phyloP scores from a whole-genome alignment of 495 filamentous ascomycete genomes.

The Xylaria grammica region DNA sequence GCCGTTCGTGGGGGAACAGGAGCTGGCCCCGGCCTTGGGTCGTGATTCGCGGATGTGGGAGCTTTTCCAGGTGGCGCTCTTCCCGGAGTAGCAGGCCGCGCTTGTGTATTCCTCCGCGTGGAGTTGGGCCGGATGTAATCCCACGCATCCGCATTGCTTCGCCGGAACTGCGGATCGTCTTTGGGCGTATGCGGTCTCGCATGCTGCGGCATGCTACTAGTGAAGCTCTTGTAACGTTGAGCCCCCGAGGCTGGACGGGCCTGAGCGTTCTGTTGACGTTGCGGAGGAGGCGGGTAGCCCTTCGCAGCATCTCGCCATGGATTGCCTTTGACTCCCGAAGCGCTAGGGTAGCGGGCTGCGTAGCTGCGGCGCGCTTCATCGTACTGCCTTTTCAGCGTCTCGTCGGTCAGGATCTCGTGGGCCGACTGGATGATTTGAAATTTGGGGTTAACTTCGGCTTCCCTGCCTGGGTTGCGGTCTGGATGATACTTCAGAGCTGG shows the following conservation, averaged over 20 bases:
- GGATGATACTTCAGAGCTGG: slow-evolving; percentile 85
- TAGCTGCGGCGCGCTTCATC: slow-evolving; percentile 66
- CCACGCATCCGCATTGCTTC: slow-evolving; percentile 35
- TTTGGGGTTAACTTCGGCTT: slow-evolving; percentile 75
- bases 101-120: slow-evolving; percentile 22
- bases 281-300: slow-evolving; percentile 54
- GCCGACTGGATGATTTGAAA: slow-evolving; percentile 88
- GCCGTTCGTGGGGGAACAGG: slow-evolving; percentile 42
- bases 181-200: slow-evolving; percentile 36
- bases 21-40: slow-evolving; percentile 21
- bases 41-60: slow-evolving; percentile 32
- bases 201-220: slow-evolving; percentile 43
- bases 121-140: slow-evolving; percentile 34
- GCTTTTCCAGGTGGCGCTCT: slow-evolving; percentile 30
- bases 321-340: slow-evolving; percentile 57
- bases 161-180: slow-evolving; percentile 34
- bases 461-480: slow-evolving; percentile 84
- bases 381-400: slow-evolving; percentile 70
- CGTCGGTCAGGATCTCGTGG: slow-evolving; percentile 79
- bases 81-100: slow-evolving; percentile 11
- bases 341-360: slow-evolving; percentile 40
- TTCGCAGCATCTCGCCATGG: slow-evolving; percentile 54
- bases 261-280: slow-evolving; percentile 43
- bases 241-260: slow-evolving; percentile 58
- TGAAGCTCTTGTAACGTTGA: slow-evolving; percentile 59